A percentile compares a stretch with the other conserved stretches of the same genome.
These are phyloP conservation scores for Aspergillus ostianus DNA, from an alignment of 495 filamentous ascomycete species.

Conservation along the genomic window DNA sequence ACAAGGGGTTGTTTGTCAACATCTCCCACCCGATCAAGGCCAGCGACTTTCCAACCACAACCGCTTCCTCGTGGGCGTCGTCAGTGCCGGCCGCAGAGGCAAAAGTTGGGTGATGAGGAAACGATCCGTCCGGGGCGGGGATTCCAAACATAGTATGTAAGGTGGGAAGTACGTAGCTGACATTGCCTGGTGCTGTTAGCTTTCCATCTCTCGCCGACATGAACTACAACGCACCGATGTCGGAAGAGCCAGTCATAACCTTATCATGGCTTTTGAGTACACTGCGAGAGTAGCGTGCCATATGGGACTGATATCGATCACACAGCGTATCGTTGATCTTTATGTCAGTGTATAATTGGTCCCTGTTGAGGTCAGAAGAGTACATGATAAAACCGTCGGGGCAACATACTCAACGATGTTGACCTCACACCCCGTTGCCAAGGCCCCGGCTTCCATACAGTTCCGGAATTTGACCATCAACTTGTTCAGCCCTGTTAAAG, in stretches of 20 bases:
- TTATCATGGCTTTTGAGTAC: slow-evolving; percentile 49
- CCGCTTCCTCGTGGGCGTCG: slow-evolving; percentile 19
- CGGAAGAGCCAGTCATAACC: slow-evolving; percentile 48
- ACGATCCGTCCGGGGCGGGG: slow-evolving; percentile 37
- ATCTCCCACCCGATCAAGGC: slow-evolving; percentile 34
- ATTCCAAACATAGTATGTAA: slow-evolving; percentile 61
- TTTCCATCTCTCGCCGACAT: background rate
- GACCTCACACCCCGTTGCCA: slow-evolving; percentile 58
- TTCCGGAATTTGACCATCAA: slow-evolving; percentile 51
- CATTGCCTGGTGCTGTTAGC: slow-evolving; percentile 44
- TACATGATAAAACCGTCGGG: background rate
- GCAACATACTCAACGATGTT: slow-evolving; percentile 41
- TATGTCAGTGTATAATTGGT: slow-evolving; percentile 57
- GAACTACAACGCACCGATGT: slow-evolving; percentile 45
- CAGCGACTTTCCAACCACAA: slow-evolving; percentile 24
- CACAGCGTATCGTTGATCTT: slow-evolving; percentile 59
- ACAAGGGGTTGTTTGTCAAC: slow-evolving; percentile 41
- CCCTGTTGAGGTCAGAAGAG: slow-evolving; percentile 12
- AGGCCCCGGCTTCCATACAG: slow-evolving; percentile 60
- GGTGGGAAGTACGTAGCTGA: slow-evolving; percentile 63
- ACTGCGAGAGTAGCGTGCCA: slow-evolving; percentile 45
- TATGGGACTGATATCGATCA: slow-evolving; percentile 49
- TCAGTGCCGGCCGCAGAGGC: slow-evolving; percentile 53
- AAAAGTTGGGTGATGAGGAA: slow-evolving; percentile 63
- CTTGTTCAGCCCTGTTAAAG: slow-evolving; percentile 41